Conservation (phyloP, 2,329 filamentous ascomycete species). For the Colletotrichum liriopes region DNA sequence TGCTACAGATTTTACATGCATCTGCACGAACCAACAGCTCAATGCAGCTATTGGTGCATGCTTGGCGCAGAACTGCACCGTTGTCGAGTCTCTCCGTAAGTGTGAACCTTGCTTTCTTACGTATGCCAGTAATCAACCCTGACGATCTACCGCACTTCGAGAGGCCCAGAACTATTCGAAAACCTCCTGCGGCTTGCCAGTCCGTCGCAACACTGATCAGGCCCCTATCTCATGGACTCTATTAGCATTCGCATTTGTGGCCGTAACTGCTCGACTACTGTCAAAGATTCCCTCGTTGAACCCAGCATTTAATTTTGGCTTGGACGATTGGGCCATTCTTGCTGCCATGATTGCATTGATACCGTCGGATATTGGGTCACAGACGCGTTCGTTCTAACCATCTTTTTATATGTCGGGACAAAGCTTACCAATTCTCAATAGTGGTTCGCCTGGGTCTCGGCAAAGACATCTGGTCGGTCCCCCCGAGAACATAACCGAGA, state of each 20-base stretch:
- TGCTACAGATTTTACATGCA: slow-evolving; percentile 24
- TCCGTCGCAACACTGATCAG: slow-evolving; percentile 12
- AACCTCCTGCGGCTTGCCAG: slow-evolving; percentile 19
- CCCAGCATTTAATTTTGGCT: slow-evolving; percentile 18
- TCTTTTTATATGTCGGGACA: too few species aligned
- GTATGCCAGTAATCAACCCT: neutral
- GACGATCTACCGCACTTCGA: neutral
- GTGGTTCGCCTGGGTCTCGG: slow-evolving; percentile 21
- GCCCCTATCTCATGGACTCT: slow-evolving; percentile 26
- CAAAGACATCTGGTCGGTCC: slow-evolving; percentile 19
- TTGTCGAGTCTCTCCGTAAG: slow-evolving; percentile 28
- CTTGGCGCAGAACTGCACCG: slow-evolving; percentile 23
- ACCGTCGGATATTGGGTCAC: slow-evolving; percentile 17
- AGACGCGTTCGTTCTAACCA: neutral
- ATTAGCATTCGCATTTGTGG: slow-evolving; percentile 9
- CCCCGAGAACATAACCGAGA: slow-evolving; percentile 34
- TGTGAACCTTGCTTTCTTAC: neutral
- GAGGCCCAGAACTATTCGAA: slow-evolving; percentile 30
- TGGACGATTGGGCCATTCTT: slow-evolving; percentile 26
- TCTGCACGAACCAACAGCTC: slow-evolving; percentile 20
- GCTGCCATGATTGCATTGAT: slow-evolving; percentile 9
- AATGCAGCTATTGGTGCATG: slow-evolving; percentile 21
- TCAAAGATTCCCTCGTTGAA: slow-evolving; percentile 19
- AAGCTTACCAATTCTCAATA: neutral
- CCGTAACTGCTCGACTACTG: slow-evolving; percentile 2